phyloP scores from a whole-genome alignment of 305 asterid species.

The Fraxinus paxiana region DNA sequence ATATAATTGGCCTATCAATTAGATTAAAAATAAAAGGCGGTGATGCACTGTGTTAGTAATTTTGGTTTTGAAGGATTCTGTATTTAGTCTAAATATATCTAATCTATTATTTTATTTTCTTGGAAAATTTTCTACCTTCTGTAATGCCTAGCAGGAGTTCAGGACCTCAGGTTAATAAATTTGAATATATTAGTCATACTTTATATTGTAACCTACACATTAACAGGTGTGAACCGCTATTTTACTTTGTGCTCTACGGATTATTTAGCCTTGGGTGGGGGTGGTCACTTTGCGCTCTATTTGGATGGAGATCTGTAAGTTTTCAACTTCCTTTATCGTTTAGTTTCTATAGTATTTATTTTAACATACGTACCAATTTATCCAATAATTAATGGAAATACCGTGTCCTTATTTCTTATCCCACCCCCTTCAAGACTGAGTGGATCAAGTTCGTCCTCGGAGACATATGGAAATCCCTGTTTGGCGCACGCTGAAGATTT shows the following conservation, averaged over 20 bases:
- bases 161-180: not conserved
- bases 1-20: not conserved
- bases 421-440: conserved; percentile 37
- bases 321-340: conserved; percentile 4
- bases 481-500: conserved; percentile 63
- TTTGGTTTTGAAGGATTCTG: not conserved
- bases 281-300: conserved; percentile 84
- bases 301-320: conserved; percentile 90
- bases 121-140: not conserved
- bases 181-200: not conserved
- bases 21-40: not conserved
- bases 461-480: conserved; percentile 83
- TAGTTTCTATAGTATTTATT: not conserved
- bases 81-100: not conserved
- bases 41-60: not conserved
- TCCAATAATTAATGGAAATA: not conserved
- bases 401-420: not conserved
- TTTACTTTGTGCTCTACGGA: conserved; percentile 71
- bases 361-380: not conserved
- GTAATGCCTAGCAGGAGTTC: not conserved
- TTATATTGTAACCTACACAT: conserved; percentile 15
- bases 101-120: not conserved
- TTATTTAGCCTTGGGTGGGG: conserved; percentile 95
- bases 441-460: conserved; percentile 87
- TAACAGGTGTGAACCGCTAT: conserved; percentile 72